Percentiles rank a stretch among this genome's conserved stretches.
Conservation (phyloP, 306 rosid species). For the Acacia melanoxylon region DNA sequence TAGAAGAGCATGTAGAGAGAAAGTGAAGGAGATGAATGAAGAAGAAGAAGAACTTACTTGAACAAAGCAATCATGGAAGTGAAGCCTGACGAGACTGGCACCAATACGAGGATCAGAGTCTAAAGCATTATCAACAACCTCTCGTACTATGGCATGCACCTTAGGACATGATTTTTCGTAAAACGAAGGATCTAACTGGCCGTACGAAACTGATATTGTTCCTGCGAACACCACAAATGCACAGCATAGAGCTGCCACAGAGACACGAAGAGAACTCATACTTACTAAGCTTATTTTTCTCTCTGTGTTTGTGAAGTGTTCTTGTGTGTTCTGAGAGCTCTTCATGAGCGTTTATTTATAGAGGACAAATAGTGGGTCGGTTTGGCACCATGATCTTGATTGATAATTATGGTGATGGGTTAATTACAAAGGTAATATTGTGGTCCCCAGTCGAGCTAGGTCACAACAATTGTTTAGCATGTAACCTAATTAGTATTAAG, state of each 20-base stretch:
- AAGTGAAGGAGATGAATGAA: background rate
- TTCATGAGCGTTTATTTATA: conserved; percentile 22
- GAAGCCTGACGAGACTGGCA: conserved; percentile 57
- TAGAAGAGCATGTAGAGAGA: background rate
- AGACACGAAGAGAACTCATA: background rate
- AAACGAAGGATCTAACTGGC: conserved; percentile 28
- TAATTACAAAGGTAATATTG: background rate
- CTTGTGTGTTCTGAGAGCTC: background rate
- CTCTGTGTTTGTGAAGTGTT: background rate
- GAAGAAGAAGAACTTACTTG: conserved; percentile 28
- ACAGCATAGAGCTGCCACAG: conserved; percentile 10
- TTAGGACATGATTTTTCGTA: conserved; percentile 36
- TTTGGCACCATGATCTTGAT: background rate
- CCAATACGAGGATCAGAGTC: conserved; percentile 36
- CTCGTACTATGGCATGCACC: background rate
- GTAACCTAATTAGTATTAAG: too few relatives aligned
- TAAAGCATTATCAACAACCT: conserved; percentile 20
- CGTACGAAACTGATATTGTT: background rate
- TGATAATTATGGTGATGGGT: background rate
- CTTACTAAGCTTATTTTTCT: background rate
- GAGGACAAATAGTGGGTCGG: background rate
- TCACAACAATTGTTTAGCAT: too few relatives aligned
- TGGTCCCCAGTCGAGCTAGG: background rate
- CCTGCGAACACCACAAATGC: background rate
- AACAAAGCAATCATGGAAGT: conserved; percentile 66